phyloP scores from a whole-genome alignment of 2,329 filamentous ascomycete species.

The Podosphaera xanthii region DNA sequence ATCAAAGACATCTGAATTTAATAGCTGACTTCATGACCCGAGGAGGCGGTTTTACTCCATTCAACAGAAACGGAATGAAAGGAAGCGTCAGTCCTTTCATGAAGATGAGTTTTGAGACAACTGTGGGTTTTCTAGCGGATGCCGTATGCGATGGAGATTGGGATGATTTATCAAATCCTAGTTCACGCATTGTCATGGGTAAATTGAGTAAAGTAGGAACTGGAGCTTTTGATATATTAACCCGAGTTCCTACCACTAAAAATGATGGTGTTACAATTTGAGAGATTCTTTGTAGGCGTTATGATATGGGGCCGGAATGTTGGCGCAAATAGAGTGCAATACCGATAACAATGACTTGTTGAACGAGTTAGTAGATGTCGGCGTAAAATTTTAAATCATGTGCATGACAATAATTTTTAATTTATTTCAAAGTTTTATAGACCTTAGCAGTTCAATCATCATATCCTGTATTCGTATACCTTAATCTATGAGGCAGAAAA shows the following conservation, averaged over 20 bases:
- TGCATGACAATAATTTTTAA: no score
- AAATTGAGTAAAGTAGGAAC: slow-evolving; percentile 66
- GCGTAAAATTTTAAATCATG: background rate
- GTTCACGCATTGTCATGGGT: slow-evolving; percentile 72
- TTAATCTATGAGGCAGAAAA: no score
- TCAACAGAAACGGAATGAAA: slow-evolving; percentile 74
- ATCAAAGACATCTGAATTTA: slow-evolving; percentile 77
- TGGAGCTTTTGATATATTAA: slow-evolving; percentile 74
- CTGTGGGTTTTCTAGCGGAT: slow-evolving; percentile 77
- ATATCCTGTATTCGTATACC: no score
- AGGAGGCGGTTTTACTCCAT: slow-evolving; percentile 67
- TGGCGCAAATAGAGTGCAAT: background rate
- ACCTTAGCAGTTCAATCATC: no score
- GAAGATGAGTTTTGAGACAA: slow-evolving; percentile 99
- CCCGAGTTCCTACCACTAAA: slow-evolving; percentile 21
- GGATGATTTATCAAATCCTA: slow-evolving; percentile 71
- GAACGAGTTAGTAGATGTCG: background rate
- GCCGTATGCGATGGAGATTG: slow-evolving; percentile 75
- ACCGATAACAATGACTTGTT: background rate
- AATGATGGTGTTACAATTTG: background rate
- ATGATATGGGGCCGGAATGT: background rate
- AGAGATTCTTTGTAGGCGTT: background rate
- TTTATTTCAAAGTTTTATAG: no score
- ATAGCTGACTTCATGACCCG: slow-evolving; percentile 98
- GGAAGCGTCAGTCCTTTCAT: slow-evolving; percentile 77